These are phyloP conservation scores for Hibiscus trionum DNA, from an alignment of 345 rosid genomes.

Conservation along the genomic window DNA sequence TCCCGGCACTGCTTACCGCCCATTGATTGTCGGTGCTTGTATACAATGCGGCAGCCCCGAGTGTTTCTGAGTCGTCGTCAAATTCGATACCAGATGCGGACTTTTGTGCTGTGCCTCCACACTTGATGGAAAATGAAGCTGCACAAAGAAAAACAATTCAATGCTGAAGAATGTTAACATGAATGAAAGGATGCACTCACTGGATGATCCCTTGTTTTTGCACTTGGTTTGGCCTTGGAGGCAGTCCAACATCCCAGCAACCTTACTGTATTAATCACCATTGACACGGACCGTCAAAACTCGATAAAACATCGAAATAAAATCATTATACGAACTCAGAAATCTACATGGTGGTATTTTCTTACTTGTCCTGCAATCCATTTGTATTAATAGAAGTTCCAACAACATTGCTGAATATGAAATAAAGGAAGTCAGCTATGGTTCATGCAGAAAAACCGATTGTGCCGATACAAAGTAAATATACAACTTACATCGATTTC, in stretches of 20 bases:
- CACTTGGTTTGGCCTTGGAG: constrained; percentile 32
- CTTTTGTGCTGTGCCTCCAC: constrained; percentile 42
- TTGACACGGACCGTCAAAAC: background rate
- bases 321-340: background rate
- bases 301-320: background rate
- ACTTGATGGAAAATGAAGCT: constrained; percentile 49
- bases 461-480: background rate
- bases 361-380: constrained; percentile 26
- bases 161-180: too few species aligned
- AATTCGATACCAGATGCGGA: constrained; percentile 36
- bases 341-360: background rate
- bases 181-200: constrained; percentile 24
- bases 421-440: constrained; percentile 9
- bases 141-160: constrained; percentile 1
- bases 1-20: constrained; percentile 45
- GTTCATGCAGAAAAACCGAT: background rate
- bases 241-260: constrained; percentile 38
- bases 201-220: constrained; percentile 25
- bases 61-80: constrained; percentile 33
- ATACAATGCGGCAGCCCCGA: constrained; percentile 25
- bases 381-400: constrained; percentile 40
- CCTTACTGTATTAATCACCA: constrained; percentile 28
- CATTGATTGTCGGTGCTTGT: constrained; percentile 17
- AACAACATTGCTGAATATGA: constrained; percentile 34
- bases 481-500: constrained; percentile 37